Base-by-base conservation (phyloP, 1,284 basidiomycete species). In the Stereum hirsutum region DNA sequence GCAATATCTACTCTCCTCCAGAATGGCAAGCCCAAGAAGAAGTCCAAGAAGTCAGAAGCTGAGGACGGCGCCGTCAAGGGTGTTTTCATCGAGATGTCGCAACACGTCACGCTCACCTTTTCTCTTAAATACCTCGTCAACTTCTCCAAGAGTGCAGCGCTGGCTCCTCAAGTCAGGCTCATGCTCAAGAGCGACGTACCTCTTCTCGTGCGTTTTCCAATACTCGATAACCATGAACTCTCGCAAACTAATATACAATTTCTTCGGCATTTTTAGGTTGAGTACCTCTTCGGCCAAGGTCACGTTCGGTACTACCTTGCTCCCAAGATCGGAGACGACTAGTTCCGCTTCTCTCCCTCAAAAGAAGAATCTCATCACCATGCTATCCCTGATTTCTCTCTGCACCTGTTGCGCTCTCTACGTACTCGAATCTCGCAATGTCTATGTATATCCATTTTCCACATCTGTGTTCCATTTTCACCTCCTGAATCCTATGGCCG, bases 81-180 rank as follows among this genome's bases (percentile, higher is more conserved):
- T 39, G 85, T 95, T 43, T 64, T 69, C 49, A 89, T 97, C 58
- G 81, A 89, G 63, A 84, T 95, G 72, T 89, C 91, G 59, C 84
- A 89, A 63, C 82, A 89, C 53, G 95, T 99, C 52, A 83, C 82
- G 32, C 72, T 99, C 44, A 98, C 93, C 2, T 99, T 99, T 70
- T 92, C 89, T 28, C 74, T 98, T 57, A 98, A 99, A 66, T 99
- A 99, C 66, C 81, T 99, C 24, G 81, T 88, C 63, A 97, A 97
- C 71, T 99, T 99, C 62, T 82, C 92, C 47, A 99, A 98, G 74
- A 91, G 89, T 49, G 73, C 87, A 0, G 75, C 83, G 15, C 68
- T 99, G 30, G 78, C 81, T 12, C 74, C 73, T 49, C 74, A 72
- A 21, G 89, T 93, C 30, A 74, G 78, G 55, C 72, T 94, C 35